These are phyloP conservation scores for Metrosideros polymorpha DNA, from an alignment of 441 rosid genomes.

Conservation along the genomic window DNA sequence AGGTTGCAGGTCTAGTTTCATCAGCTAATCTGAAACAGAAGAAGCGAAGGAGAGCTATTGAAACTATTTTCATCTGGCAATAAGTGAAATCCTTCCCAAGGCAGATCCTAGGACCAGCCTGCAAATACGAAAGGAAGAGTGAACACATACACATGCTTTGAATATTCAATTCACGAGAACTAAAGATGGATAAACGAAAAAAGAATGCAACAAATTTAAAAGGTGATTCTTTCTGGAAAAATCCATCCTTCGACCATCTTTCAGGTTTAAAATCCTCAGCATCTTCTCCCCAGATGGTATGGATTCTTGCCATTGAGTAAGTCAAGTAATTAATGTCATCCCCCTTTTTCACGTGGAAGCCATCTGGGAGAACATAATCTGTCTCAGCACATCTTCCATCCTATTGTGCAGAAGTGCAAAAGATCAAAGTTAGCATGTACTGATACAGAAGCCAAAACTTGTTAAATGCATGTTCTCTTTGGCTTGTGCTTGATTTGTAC, in stretches of 20 bases:
- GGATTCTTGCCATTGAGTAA: slow-evolving; percentile 83
- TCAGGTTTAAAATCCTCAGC: slow-evolving; percentile 61
- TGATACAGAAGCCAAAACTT: neutral
- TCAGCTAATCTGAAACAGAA: slow-evolving; percentile 54
- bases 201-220: slow-evolving; percentile 66
- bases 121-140: neutral
- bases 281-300: slow-evolving; percentile 67
- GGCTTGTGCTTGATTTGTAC: neutral
- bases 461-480: neutral
- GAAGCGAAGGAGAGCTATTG: slow-evolving; percentile 47
- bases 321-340: slow-evolving; percentile 48
- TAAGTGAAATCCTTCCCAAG: slow-evolving; percentile 49
- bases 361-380: slow-evolving; percentile 72
- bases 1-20: slow-evolving; percentile 21
- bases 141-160: neutral
- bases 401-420: slow-evolving; percentile 11
- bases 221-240: slow-evolving; percentile 57
- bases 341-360: slow-evolving; percentile 44
- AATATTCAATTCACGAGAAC: neutral
- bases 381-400: slow-evolving; percentile 51
- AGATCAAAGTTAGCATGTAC: neutral
- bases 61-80: slow-evolving; percentile 60
- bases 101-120: slow-evolving; percentile 66
- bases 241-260: slow-evolving; percentile 61
- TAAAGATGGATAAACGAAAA: slow-evolving; percentile 14